These are phyloP conservation scores for Colletotrichum brevisporum DNA, from an alignment of 2,329 filamentous ascomycete genomes.

Conservation along the genomic window DNA sequence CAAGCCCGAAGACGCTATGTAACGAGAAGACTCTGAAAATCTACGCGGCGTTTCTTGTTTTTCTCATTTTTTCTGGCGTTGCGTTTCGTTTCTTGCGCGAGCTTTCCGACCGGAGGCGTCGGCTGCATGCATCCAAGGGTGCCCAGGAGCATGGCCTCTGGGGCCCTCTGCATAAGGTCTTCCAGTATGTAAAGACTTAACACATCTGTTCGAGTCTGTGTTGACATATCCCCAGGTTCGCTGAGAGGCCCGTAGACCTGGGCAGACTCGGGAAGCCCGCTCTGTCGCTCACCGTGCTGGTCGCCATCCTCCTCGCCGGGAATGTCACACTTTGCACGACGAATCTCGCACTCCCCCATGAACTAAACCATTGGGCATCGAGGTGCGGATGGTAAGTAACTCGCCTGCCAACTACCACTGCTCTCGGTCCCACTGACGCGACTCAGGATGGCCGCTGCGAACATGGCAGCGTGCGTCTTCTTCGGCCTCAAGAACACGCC, in stretches of 20 bases:
- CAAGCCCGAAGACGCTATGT: slow-evolving; percentile 13
- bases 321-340: slow-evolving; percentile 9
- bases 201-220: not conserved
- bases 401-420: not conserved
- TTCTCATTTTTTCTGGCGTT: not conserved
- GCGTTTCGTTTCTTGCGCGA: slow-evolving; percentile 5
- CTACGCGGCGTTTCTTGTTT: slow-evolving; percentile 20
- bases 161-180: not conserved
- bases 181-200: slow-evolving; percentile 9
- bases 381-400: slow-evolving; percentile 44
- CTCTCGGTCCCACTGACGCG: not conserved
- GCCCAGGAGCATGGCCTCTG: too few relatives aligned
- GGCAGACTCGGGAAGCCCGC: slow-evolving; percentile 20
- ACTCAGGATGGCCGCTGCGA: slow-evolving; percentile 60
- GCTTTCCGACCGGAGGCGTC: not conserved
- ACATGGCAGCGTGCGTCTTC: slow-evolving; percentile 56
- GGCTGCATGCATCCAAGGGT: too few relatives aligned
- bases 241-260: slow-evolving; percentile 9
- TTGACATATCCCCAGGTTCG: not conserved
- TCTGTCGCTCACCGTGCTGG: not conserved
- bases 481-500: slow-evolving; percentile 65
- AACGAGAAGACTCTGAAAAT: slow-evolving; percentile 30
- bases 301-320: not conserved
- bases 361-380: slow-evolving; percentile 40
- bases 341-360: not conserved